These are phyloP conservation scores for Vanrija humicola DNA, from an alignment of 1,284 basidiomycete genomes.

Conservation along the genomic window DNA sequence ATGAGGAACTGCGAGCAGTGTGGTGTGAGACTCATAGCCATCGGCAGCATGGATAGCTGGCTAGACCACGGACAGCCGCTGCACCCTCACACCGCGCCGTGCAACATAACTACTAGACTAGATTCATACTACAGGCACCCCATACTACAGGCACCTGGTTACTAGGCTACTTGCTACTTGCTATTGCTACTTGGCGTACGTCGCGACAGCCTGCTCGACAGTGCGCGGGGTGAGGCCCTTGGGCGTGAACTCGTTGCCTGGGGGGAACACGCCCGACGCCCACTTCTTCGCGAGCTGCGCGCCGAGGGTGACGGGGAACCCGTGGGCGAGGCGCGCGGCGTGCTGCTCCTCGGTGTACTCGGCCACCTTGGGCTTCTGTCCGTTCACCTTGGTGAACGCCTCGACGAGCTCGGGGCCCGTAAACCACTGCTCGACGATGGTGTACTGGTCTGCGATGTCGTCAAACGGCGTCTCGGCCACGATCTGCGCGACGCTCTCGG, in stretches of 20 bases:
- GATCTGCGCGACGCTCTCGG: not conserved
- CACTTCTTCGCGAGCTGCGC: not conserved
- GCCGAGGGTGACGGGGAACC: not conserved
- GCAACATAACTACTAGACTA: too few relatives aligned
- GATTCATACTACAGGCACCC: too few relatives aligned
- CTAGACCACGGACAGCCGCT: too few relatives aligned
- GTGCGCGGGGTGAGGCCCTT: too few relatives aligned
- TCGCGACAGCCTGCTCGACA: too few relatives aligned
- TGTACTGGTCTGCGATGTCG: not conserved
- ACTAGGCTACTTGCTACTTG: too few relatives aligned
- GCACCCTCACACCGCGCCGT: too few relatives aligned
- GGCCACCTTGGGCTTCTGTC: not conserved
- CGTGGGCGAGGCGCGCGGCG: not conserved
- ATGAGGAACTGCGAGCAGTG: too few relatives aligned
- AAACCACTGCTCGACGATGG: not conserved
- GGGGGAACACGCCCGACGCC: not conserved
- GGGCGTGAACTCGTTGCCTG: not conserved
- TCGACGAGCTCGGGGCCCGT: not conserved
- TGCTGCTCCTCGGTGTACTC: not conserved
- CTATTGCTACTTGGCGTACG: too few relatives aligned
- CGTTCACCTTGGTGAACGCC: not conserved
- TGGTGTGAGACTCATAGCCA: too few relatives aligned
- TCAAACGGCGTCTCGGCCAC: not conserved
- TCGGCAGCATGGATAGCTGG: too few relatives aligned
- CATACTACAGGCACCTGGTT: too few relatives aligned